Evolutionary conservation across 805 yeast species (phyloP).

Genomic region (Tetrapisispora fleetii): DNA sequence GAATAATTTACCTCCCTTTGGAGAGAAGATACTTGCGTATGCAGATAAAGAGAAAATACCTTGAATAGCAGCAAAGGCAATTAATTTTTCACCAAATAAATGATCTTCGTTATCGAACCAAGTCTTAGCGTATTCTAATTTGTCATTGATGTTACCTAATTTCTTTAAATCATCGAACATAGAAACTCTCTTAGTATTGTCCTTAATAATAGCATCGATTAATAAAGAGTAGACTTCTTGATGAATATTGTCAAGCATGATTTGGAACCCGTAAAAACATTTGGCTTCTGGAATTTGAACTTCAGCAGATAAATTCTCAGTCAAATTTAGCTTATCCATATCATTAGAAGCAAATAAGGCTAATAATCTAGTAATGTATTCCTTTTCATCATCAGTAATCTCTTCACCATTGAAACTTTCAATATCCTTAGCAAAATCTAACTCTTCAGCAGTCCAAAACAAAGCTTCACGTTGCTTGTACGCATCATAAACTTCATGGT

Average conservation of each 20-base stretch:
- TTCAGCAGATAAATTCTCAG: constrained; percentile 93
- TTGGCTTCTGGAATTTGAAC: constrained; percentile 96
- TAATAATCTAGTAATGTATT: constrained; percentile 76
- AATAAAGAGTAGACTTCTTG: constrained; percentile 91
- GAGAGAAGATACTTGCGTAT: constrained; percentile 94
- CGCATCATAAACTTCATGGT: constrained; percentile 97
- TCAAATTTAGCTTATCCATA: constrained; percentile 90
- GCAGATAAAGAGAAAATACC: constrained; percentile 97
- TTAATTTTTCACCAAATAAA: constrained; percentile 85
- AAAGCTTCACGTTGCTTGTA: constrained; percentile 98
- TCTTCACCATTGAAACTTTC: constrained; percentile 69
- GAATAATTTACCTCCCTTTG: constrained; percentile 93
- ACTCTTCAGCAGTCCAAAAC: constrained; percentile 99
- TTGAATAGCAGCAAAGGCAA: constrained; percentile 97
- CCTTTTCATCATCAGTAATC: constrained; percentile 78
- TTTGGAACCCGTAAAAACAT: constrained; percentile 97
- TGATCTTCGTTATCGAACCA: constrained; percentile 87
- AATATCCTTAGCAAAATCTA: constrained; percentile 82
- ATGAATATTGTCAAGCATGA: constrained; percentile 98
- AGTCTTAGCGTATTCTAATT: constrained; percentile 95
- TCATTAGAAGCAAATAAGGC: constrained; percentile 98
- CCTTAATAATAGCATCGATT: constrained; percentile 89
- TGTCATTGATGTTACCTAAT: constrained; percentile 85
- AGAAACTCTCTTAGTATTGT: constrained; percentile 77
- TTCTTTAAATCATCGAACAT: constrained; percentile 87